phyloP scores from a whole-genome alignment of 2,329 filamentous ascomycete genomes.

The Eurotiales sp. region DNA sequence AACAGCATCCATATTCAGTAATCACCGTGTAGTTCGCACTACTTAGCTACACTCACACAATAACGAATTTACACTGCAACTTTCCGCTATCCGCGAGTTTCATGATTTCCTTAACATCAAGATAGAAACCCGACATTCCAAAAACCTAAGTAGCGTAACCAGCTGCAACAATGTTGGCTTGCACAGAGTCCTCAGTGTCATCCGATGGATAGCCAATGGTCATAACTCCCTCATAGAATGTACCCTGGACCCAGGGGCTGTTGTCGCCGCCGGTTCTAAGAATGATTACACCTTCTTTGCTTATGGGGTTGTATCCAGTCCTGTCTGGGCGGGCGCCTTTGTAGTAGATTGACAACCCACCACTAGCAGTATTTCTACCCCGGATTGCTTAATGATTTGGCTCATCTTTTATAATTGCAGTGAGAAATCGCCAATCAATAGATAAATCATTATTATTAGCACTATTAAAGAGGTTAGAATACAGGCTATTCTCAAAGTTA shows the following conservation, averaged over 20 bases:
- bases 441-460: slow-evolving; percentile 3
- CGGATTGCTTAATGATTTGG: slow-evolving; percentile 7
- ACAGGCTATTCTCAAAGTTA: slow-evolving; percentile 11
- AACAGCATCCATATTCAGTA: no score
- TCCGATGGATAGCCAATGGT: slow-evolving; percentile 11
- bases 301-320: slow-evolving; percentile 9
- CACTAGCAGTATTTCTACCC: slow-evolving; percentile 6
- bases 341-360: slow-evolving; percentile 7
- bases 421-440: slow-evolving; percentile 7
- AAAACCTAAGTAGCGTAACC: slow-evolving; percentile 7
- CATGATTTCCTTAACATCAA: no score
- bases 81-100: no score
- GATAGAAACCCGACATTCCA: no score
- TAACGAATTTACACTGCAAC: no score
- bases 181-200: slow-evolving; percentile 7
- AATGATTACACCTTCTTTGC: slow-evolving; percentile 12
- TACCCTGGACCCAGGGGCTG: slow-evolving; percentile 10
- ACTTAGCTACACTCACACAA: no score
- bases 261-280: slow-evolving; percentile 12
- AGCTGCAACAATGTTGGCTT: slow-evolving; percentile 11
- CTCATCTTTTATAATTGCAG: slow-evolving; percentile 8
- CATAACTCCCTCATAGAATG: slow-evolving; percentile 13
- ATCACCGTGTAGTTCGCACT: no score
- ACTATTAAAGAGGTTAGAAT: background rate
- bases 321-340: slow-evolving; percentile 5